Evolutionary conservation across 2,329 filamentous ascomycete genomes (phyloP).

Genomic region (Colletotrichum gloeosporioides): DNA sequence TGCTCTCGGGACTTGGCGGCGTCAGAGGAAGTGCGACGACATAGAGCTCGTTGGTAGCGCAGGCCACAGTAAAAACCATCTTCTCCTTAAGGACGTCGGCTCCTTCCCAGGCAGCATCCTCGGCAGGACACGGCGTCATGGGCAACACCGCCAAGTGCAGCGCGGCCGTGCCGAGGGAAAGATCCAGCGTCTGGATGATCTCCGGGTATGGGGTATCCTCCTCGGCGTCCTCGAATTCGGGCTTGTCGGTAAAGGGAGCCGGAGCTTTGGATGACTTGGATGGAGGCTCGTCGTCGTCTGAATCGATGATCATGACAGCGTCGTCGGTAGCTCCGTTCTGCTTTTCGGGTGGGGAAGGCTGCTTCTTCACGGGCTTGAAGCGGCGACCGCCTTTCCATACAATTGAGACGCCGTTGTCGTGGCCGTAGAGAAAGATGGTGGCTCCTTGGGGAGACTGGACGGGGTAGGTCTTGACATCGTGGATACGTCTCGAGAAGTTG

Average conservation of each 20-base stretch:
- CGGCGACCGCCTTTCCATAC: conserved; percentile 67
- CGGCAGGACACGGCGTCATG: conserved; percentile 51
- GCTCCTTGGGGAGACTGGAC: conserved; percentile 68
- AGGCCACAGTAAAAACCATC: conserved; percentile 67
- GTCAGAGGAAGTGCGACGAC: conserved; percentile 65
- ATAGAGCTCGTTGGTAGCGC: conserved; percentile 61
- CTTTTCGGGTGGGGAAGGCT: conserved; percentile 40
- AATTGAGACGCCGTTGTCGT: conserved; percentile 66
- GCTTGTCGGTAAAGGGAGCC: conserved; percentile 52
- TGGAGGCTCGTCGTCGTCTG: conserved; percentile 60
- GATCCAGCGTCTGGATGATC: conserved; percentile 64
- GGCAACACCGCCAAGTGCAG: conserved; percentile 62
- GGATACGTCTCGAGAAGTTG: conserved; percentile 61
- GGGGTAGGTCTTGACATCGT: conserved; percentile 67
- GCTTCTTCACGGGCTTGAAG: conserved; percentile 55
- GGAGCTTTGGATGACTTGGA: conserved; percentile 33
- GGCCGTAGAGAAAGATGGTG: conserved; percentile 66
- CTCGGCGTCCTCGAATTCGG: conserved; percentile 61
- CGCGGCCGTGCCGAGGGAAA: conserved; percentile 62
- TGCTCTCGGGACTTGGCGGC: conserved; percentile 66
- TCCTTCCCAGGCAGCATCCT: conserved; percentile 54
- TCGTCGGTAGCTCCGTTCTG: conserved; percentile 59
- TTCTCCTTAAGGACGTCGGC: conserved; percentile 57
- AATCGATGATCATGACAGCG: conserved; percentile 67
- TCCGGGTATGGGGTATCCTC: conserved; percentile 55